phyloP scores from a whole-genome alignment of 2,329 filamentous ascomycete species.

The Cryoendolithus antarcticus region DNA sequence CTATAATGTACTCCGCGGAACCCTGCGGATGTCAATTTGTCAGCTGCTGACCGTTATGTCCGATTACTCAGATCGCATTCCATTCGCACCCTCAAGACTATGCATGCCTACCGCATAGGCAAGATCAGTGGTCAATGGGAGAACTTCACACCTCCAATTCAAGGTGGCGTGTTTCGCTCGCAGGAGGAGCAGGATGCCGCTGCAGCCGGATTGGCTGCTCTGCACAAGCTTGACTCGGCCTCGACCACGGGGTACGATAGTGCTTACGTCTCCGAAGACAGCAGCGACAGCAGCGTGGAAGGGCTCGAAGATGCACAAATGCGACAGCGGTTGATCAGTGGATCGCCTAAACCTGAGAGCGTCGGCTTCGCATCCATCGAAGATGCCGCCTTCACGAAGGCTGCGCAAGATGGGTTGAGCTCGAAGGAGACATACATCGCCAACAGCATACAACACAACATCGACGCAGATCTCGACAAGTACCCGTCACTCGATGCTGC shows the following conservation, averaged over 20 bases:
- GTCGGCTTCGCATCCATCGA: not conserved
- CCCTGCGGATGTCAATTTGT: not conserved
- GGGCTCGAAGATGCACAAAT: not conserved
- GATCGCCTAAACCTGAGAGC: not conserved
- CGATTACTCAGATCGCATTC: not conserved
- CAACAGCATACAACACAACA: conserved; percentile 25
- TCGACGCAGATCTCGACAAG: conserved; percentile 23
- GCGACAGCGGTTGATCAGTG: not conserved
- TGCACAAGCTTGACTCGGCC: not conserved
- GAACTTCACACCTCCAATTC: conserved; percentile 48
- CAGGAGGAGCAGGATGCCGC: conserved; percentile 22
- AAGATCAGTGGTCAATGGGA: conserved; percentile 43
- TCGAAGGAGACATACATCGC: conserved; percentile 15
- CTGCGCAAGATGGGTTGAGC: not conserved
- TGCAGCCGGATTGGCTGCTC: too few species aligned
- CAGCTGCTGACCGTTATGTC: not conserved
- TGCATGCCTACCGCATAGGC: conserved; percentile 50
- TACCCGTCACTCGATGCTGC: conserved; percentile 42
- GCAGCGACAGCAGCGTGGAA: too few species aligned
- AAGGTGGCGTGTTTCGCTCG: conserved; percentile 18
- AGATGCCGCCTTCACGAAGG: not conserved
- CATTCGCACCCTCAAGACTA: conserved; percentile 37
- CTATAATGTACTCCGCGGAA: not conserved
- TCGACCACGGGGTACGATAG: too few species aligned
- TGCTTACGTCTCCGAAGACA: too few species aligned